Evolutionary conservation across 352 stramenopile species (phyloP).

Genomic region (Phytophthora litchii): DNA sequence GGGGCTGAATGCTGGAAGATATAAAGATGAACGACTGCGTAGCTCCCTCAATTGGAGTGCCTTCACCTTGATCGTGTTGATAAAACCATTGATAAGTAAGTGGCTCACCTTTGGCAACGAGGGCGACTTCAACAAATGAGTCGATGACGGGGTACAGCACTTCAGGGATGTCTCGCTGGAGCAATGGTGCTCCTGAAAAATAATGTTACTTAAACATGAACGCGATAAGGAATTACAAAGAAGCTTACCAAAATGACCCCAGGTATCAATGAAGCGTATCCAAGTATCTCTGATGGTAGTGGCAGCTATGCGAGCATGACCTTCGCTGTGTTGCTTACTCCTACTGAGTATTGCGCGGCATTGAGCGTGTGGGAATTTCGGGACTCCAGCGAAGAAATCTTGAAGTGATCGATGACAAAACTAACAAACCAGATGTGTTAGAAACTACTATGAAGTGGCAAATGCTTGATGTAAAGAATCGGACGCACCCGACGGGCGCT

Average conservation of each 20-base stretch:
- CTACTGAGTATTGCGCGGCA: conserved; percentile 36
- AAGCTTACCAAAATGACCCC: conserved; percentile 59
- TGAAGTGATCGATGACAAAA: conserved; percentile 49
- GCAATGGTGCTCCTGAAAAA: conserved; percentile 39
- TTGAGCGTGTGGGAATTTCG: conserved; percentile 58
- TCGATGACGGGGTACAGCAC: conserved; percentile 46
- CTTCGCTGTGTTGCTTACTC: conserved; percentile 7
- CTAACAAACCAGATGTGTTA: conserved; percentile 23
- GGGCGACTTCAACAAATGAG: conserved; percentile 51
- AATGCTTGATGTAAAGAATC: neutral
- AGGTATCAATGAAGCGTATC: conserved; percentile 61
- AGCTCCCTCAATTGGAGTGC: conserved; percentile 36
- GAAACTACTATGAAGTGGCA: neutral
- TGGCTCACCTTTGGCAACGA: conserved; percentile 70
- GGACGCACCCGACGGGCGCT: conserved; percentile 55
- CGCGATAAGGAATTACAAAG: neutral
- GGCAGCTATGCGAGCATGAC: conserved; percentile 16
- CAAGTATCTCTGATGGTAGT: conserved; percentile 43
- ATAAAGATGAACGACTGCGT: conserved; percentile 58
- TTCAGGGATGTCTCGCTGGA: conserved; percentile 52
- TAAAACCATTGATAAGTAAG: conserved; percentile 73
- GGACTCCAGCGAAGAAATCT: conserved; percentile 66
- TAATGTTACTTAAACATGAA: neutral
- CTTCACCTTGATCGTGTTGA: conserved; percentile 26
- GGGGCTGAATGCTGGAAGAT: conserved; percentile 52